Evolutionary conservation across 495 filamentous ascomycete species (phyloP).

Genomic region (Penicillium flavigenum): DNA sequence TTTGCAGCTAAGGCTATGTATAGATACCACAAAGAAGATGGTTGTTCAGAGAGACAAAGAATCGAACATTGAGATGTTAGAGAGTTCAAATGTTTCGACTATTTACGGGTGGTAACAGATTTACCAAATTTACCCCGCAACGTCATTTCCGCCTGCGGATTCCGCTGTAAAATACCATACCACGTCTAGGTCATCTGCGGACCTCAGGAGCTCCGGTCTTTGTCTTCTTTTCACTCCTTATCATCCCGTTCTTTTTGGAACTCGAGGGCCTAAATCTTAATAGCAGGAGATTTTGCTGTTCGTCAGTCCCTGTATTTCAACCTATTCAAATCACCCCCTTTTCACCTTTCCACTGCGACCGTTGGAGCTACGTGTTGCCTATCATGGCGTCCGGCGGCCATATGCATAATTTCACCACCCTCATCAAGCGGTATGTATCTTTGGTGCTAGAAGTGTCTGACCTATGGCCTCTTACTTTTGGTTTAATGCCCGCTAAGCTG

Average conservation of each 20-base stretch:
- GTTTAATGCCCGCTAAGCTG: slow-evolving; percentile 5
- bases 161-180: slow-evolving; percentile 19
- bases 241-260: slow-evolving; percentile 7
- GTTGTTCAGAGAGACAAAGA: slow-evolving; percentile 11
- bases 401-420: slow-evolving; percentile 94
- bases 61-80: background rate
- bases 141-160: slow-evolving; percentile 11
- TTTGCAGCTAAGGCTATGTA: slow-evolving; percentile 19
- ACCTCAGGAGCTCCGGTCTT: slow-evolving; percentile 22
- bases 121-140: slow-evolving; percentile 23
- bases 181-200: slow-evolving; percentile 22
- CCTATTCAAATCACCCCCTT: slow-evolving; percentile 1
- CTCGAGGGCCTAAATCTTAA: slow-evolving; percentile 9
- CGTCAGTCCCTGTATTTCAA: background rate
- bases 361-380: slow-evolving; percentile 32
- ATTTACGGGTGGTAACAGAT: slow-evolving; percentile 15
- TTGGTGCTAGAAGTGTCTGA: background rate
- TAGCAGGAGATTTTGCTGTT: background rate
- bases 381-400: slow-evolving; percentile 58
- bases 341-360: slow-evolving; percentile 7
- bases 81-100: background rate
- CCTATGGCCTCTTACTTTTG: background rate
- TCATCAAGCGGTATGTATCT: slow-evolving; percentile 87
- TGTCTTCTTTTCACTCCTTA: slow-evolving; percentile 13
- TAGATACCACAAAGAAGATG: slow-evolving; percentile 5